These are phyloP conservation scores for Ceratobasidium sp. DNA, from an alignment of 1,284 basidiomycete genomes.

Conservation along the genomic window DNA sequence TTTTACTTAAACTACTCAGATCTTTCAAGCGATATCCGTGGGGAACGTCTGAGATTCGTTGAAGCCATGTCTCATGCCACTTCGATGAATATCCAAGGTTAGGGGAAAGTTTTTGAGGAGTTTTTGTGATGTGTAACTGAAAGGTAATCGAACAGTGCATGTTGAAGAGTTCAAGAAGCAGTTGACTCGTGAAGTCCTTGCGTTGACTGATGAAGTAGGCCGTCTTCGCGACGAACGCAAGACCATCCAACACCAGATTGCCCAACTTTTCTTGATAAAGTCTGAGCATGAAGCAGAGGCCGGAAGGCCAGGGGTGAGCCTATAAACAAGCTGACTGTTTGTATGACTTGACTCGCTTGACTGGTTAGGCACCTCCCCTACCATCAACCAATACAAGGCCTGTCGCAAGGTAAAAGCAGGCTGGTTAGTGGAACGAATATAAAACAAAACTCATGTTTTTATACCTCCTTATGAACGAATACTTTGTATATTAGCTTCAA, in stretches of 20 bases:
- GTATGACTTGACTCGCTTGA: neutral
- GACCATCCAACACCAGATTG: conserved; percentile 73
- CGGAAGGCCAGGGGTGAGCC: neutral
- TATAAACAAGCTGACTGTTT: neutral
- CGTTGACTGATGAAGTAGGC: conserved; percentile 76
- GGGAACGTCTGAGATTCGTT: conserved; percentile 82
- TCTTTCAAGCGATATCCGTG: conserved; percentile 79
- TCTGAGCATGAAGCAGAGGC: conserved; percentile 19
- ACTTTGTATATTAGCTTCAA: too few relatives aligned
- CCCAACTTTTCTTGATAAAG: conserved; percentile 63
- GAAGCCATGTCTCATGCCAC: conserved; percentile 92
- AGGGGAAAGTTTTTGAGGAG: too few relatives aligned
- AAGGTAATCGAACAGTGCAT: conserved; percentile 63
- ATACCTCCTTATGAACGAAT: too few relatives aligned
- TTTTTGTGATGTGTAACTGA: too few relatives aligned
- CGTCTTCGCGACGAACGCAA: conserved; percentile 76
- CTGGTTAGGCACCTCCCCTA: neutral
- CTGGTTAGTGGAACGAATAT: too few relatives aligned
- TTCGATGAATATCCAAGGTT: conserved; percentile 80
- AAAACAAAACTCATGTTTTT: too few relatives aligned
- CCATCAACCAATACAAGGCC: neutral
- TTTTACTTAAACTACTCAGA: conserved; percentile 55
- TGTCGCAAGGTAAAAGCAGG: neutral
- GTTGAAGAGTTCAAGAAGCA: conserved; percentile 85
- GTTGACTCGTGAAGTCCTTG: conserved; percentile 72